A percentile compares a stretch with the other conserved stretches of the same genome.
phyloP scores from a whole-genome alignment of 257 asterid genomes.

The Gentiana macrophylla region DNA sequence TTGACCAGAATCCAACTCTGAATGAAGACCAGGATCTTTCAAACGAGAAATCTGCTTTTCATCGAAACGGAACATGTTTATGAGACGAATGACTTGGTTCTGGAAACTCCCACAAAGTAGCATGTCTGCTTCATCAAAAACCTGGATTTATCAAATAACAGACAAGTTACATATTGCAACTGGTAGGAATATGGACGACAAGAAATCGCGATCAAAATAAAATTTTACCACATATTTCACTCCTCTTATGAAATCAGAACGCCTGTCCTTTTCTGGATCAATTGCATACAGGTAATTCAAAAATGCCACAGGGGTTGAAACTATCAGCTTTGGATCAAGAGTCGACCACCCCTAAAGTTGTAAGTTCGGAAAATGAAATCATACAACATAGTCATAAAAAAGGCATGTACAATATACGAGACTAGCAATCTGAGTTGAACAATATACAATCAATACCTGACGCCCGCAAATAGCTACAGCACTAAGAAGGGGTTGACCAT shows the following conservation, averaged over 20 bases:
- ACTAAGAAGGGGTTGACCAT: conserved; percentile 55
- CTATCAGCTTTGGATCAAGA: conserved; percentile 72
- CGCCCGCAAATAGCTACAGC: conserved; percentile 81
- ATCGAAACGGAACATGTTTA: conserved; percentile 84
- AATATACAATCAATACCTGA: conserved; percentile 43
- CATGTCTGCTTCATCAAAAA: conserved; percentile 96
- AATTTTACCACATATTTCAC: conserved; percentile 74
- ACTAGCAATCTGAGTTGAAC: neutral
- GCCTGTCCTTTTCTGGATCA: conserved; percentile 45
- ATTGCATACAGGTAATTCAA: conserved; percentile 69
- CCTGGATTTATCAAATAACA: conserved; percentile 28
- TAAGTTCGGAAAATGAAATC: conserved; percentile 4
- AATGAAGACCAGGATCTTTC: conserved; percentile 17
- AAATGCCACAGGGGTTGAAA: conserved; percentile 90
- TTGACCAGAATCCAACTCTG: conserved; percentile 20
- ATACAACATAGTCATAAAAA: conserved; percentile 2
- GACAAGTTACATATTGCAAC: conserved; percentile 7
- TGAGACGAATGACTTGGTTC: conserved; percentile 84
- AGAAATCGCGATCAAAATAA: conserved; percentile 2
- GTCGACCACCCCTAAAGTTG: conserved; percentile 67
- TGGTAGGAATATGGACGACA: conserved; percentile 1
- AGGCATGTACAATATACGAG: neutral
- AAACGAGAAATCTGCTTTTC: conserved; percentile 71
- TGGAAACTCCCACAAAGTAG: conserved; percentile 92
- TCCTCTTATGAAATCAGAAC: conserved; percentile 47